Conservation (phyloP, 2,329 filamentous ascomycete species). For the Lasiodiplodia gonubiensis region DNA sequence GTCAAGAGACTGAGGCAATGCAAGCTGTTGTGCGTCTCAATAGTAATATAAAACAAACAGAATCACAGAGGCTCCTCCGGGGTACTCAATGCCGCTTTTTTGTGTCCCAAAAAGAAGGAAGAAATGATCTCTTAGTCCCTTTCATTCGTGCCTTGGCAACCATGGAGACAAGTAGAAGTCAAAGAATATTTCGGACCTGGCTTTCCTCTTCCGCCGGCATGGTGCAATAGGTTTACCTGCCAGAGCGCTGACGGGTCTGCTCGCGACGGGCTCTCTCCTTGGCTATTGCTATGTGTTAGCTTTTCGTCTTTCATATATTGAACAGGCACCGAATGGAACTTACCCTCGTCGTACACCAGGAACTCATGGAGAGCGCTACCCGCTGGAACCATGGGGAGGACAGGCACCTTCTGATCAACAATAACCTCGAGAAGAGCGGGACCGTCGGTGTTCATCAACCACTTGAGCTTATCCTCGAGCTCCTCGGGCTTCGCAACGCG, state of each 20-base stretch:
- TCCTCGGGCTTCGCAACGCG: constrained; percentile 77
- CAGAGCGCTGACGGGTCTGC: constrained; percentile 68
- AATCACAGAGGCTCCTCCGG: background rate
- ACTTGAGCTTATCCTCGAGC: constrained; percentile 77
- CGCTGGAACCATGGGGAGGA: constrained; percentile 95
- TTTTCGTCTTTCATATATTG: background rate
- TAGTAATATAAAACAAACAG: constrained; percentile 1
- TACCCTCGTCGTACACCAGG: constrained; percentile 82
- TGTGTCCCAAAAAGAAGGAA: background rate
- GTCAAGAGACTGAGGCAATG: background rate
- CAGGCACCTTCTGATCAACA: constrained; percentile 86
- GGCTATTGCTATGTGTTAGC: constrained; percentile 48
- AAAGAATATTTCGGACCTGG: constrained; percentile 8
- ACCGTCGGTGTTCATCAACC: constrained; percentile 85
- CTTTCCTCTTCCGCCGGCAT: constrained; percentile 1
- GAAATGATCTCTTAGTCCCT: background rate
- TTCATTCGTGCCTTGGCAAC: background rate
- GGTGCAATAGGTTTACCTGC: constrained; percentile 30
- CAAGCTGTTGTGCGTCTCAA: constrained; percentile 2
- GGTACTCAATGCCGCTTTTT: constrained; percentile 23
- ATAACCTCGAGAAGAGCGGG: constrained; percentile 91
- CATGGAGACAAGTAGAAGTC: background rate
- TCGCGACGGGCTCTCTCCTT: constrained; percentile 72
- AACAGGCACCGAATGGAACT: constrained; percentile 39
- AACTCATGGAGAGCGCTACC: constrained; percentile 92